Base-by-base conservation (phyloP, 2,329 filamentous ascomycete species). In the Cercospora citrullina region DNA sequence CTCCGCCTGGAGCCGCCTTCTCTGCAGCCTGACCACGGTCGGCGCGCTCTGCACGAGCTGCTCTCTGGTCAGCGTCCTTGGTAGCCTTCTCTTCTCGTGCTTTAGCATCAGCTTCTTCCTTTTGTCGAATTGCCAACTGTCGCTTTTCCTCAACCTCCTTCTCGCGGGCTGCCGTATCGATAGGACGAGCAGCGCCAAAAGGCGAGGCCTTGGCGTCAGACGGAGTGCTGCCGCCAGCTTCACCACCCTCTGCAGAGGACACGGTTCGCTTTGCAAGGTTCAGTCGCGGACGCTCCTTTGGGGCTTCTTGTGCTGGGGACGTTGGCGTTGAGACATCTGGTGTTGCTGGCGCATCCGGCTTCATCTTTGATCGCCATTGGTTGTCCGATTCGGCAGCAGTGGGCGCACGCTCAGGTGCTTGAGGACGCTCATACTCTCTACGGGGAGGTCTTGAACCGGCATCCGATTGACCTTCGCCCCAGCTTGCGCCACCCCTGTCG, bases 201-300 rank as follows among this genome's bases (percentile, higher is more conserved):
- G 93, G 93, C 80, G 91, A 98, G 28, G 93, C 87, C 84, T 97
- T 98, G 51, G 91, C 84, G 75, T 95, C 91, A 31, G 82, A 78
- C 18, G 74, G 69, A 16, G 75, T 67, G 51, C 72, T 68, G 30
- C 78, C 75, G 12, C 75, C 77, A 16, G 80, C 82, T 9, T 83
- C 79, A 64, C 77, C 78, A 16, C 84, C 77, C 10, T 88, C 84
- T 26, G 89, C 85, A 75, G 96, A 94, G 0, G 94, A 90, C 12
- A 97, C 92, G 4, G 94, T 97, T 73, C 95, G 89, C 87, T 98
- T 98, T 72, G 89, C 83, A 28, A 99, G 87, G 80, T 98, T 95
- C 76, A 99, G 82, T 77, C 87, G 93, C 33, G 95, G 95, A 68
- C 95, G 90, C 64, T 84, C 82, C 65, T 86, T 87, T 23, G 88